Conservation (phyloP, 1,284 basidiomycete species). For the Moesziomyces parantarcticus region DNA sequence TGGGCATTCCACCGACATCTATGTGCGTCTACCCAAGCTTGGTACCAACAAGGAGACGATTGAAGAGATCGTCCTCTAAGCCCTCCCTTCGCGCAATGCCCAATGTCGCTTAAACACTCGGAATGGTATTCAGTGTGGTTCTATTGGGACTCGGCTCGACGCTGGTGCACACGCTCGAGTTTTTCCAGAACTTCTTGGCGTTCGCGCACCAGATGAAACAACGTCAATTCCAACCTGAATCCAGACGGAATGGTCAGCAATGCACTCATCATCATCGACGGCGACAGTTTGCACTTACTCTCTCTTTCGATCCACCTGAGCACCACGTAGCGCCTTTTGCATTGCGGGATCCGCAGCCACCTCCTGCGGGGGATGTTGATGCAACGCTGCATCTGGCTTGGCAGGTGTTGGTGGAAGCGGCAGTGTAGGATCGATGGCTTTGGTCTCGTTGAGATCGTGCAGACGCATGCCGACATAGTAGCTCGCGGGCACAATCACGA, state of each 20-base stretch:
- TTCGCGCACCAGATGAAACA: conserved; percentile 48
- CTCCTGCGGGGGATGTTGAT: conserved; percentile 10
- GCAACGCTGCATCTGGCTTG: not conserved
- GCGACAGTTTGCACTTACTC: conserved; percentile 1
- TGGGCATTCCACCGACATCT: conserved; percentile 69
- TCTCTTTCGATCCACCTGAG: conserved; percentile 11
- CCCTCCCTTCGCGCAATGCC: not conserved
- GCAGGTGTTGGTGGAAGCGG: conserved; percentile 17
- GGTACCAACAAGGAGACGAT: conserved; percentile 81
- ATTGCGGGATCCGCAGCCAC: conserved; percentile 1
- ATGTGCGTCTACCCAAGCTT: conserved; percentile 79
- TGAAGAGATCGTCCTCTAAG: conserved; percentile 48
- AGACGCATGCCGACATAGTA: conserved; percentile 39
- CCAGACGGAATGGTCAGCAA: not conserved
- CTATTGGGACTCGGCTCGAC: conserved; percentile 7
- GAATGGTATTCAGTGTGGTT: too few species aligned
- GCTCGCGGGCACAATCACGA: conserved; percentile 34
- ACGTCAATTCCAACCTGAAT: conserved; percentile 20
- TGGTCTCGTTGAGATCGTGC: conserved; percentile 30
- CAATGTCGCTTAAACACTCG: not conserved
- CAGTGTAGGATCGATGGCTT: conserved; percentile 6
- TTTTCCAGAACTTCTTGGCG: conserved; percentile 48
- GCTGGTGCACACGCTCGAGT: conserved; percentile 35
- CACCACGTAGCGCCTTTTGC: conserved; percentile 5
- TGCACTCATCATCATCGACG: too few species aligned